Base-by-base conservation (phyloP, 306 rosid genomes). In the Vigna nakashimae region DNA sequence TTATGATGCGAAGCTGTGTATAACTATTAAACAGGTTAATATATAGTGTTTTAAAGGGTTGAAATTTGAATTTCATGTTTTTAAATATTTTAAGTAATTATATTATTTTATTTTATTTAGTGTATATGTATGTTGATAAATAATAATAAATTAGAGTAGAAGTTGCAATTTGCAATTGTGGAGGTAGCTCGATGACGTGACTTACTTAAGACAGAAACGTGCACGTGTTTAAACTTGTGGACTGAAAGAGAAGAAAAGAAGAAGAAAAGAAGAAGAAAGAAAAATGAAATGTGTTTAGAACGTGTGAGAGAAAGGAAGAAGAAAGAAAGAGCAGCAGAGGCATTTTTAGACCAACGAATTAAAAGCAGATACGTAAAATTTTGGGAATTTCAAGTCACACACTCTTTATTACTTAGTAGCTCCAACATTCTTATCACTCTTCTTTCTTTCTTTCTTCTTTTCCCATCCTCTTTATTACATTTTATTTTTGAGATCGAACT, bases 321-420 rank as follows among this genome's bases (percentile, higher is more conserved):
- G 2, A 22, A 46, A 56, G 28, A 45, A 50, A 67, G 18, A 79
- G 38, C n/a, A 24, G 49, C 18, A 49, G 26, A 68, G 3, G 77
- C 30, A 81, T 75, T 59, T 81, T 20, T 68, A 64, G 60, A 67
- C 65, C 76, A 67, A 67, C 84, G 62, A n/a, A 48, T 48, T 15
- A 24, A 73, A 80, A 73, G 75, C 32, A 32, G 17, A 46, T 9
- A 58, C 36, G 48, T 46, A 36, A 58, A 48, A 57, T 9, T 57
- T 58, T 67, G 76, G 80, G 18, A 57, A 66, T 16, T 34, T 46
- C 7, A 48, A 67, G 26, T 57, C 84, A 57, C 36, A 56, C 40
- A 34, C 17, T 74, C 55, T 65, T 64, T 74, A 51, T 46, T 80
- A 65, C 17, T 0, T 17, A 26, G 9, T 17, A 26, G 9, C 66